Percentiles rank a stretch among this genome's conserved stretches.
phyloP scores from a whole-genome alignment of 805 yeast genomes.

The Barnettozyma botsteinii region DNA sequence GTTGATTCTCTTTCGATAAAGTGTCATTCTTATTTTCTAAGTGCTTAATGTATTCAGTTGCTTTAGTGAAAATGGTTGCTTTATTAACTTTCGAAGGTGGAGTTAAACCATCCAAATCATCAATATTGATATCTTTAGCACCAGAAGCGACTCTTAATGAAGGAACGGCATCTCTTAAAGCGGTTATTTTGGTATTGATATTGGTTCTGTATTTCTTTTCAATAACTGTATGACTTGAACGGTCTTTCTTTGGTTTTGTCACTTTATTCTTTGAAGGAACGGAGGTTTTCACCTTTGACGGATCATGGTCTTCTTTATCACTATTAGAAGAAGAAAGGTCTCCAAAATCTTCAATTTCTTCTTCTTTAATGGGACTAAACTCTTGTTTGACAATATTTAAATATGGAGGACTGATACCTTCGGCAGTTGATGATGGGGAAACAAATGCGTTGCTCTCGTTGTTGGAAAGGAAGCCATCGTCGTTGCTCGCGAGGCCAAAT shows the following conservation, averaged over 20 bases:
- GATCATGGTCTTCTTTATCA: conserved; percentile 6
- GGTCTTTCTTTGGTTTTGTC: conserved; percentile 43
- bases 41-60: conserved; percentile 74
- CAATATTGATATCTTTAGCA: conserved; percentile 37
- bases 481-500: neutral
- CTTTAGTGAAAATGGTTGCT: conserved; percentile 71
- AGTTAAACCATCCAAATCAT: conserved; percentile 64
- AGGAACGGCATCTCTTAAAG: conserved; percentile 73
- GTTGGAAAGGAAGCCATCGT: neutral
- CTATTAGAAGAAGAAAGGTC: conserved; percentile 5
- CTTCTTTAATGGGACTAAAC: conserved; percentile 4
- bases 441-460: conserved; percentile 2
- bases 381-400: conserved; percentile 1
- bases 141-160: conserved; percentile 58
- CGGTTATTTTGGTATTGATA: conserved; percentile 63
- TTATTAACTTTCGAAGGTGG: conserved; percentile 75
- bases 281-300: neutral
- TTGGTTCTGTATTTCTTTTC: conserved; percentile 79
- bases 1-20: conserved; percentile 47
- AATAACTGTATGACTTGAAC: conserved; percentile 70
- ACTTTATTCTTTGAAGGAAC: conserved; percentile 16
- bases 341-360: conserved; percentile 8
- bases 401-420: conserved; percentile 3
- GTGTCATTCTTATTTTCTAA: conserved; percentile 41
- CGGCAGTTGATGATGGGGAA: conserved; percentile 9